Percentiles rank a stretch among this genome's conserved stretches.
Evolutionary conservation across 805 yeast genomes (phyloP).

Genomic region (Metschnikowia lachancei): DNA sequence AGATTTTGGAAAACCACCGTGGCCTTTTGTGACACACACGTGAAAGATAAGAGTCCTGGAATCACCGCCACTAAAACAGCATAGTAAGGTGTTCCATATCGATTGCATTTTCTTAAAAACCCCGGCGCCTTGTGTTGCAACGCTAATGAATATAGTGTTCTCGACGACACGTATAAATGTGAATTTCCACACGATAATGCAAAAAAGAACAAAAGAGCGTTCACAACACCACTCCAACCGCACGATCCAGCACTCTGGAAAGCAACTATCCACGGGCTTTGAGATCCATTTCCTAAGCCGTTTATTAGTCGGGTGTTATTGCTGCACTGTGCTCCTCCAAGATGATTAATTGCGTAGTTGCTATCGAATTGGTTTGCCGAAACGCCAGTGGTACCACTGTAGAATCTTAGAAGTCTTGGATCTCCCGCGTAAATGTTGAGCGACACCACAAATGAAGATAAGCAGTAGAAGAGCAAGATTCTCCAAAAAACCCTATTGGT

Average conservation of each 20-base stretch:
- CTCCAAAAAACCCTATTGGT: constrained; percentile 74
- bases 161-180: constrained; percentile 42
- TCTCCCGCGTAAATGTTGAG: constrained; percentile 76
- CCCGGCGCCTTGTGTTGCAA: constrained; percentile 59
- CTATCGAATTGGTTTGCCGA: constrained; percentile 18
- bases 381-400: constrained; percentile 35
- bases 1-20: constrained; percentile 64
- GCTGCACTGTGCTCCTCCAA: constrained; percentile 38
- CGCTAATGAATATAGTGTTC: constrained; percentile 42
- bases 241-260: constrained; percentile 40
- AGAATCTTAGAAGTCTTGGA: constrained; percentile 63
- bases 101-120: constrained; percentile 56
- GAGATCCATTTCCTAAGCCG: constrained; percentile 37
- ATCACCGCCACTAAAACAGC: constrained; percentile 63
- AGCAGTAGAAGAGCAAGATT: constrained; percentile 59
- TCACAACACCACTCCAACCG: constrained; percentile 36
- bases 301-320: constrained; percentile 5
- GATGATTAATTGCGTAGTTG: constrained; percentile 32
- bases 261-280: constrained; percentile 47
- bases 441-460: constrained; percentile 68
- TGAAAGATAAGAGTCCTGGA: constrained; percentile 59
- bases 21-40: constrained; percentile 57
- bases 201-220: constrained; percentile 47
- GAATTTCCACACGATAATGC: constrained; percentile 46
- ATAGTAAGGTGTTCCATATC: constrained; percentile 67